phyloP scores from a whole-genome alignment of 352 stramenopile genomes.

The Pythium brassicae region DNA sequence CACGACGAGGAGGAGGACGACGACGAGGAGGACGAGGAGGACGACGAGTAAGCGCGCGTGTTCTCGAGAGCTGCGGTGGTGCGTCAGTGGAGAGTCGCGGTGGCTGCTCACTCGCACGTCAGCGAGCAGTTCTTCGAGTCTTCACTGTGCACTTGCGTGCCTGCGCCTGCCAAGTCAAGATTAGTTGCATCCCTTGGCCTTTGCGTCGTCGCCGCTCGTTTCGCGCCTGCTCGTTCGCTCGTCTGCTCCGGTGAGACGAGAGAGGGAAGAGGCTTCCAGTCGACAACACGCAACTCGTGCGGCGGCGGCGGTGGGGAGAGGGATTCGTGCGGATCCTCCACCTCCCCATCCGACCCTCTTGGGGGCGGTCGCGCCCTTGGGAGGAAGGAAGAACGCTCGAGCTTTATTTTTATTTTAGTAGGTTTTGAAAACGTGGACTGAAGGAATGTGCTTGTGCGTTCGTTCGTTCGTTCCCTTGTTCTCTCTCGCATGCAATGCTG shows the following conservation, averaged over 20 bases:
- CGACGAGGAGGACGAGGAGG: slow-evolving; percentile 64
- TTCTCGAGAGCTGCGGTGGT: neutral
- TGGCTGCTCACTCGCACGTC: no score
- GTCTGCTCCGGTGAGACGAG: neutral
- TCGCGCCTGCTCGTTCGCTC: neutral
- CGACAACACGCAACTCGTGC: no score
- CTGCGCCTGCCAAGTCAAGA: slow-evolving; percentile 4
- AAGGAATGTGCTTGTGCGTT: neutral
- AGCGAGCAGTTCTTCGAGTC: neutral
- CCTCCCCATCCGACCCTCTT: neutral
- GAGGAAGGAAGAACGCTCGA: slow-evolving; percentile 13
- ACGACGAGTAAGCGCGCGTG: slow-evolving; percentile 45
- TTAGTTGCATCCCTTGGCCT: slow-evolving; percentile 15
- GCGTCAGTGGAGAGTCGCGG: neutral
- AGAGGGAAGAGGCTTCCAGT: no score
- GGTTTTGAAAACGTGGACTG: slow-evolving; percentile 15
- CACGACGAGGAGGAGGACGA: slow-evolving; percentile 55
- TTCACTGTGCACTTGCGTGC: no score
- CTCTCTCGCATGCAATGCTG: no score
- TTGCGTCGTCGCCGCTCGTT: neutral
- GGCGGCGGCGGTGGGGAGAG: no score
- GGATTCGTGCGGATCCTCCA: neutral
- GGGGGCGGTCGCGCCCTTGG: neutral
- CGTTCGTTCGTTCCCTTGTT: no score
- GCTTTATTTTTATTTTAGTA: slow-evolving; percentile 23